These are phyloP conservation scores for Gynostemma pentaphyllum DNA, from an alignment of 306 rosid genomes.

Conservation along the genomic window DNA sequence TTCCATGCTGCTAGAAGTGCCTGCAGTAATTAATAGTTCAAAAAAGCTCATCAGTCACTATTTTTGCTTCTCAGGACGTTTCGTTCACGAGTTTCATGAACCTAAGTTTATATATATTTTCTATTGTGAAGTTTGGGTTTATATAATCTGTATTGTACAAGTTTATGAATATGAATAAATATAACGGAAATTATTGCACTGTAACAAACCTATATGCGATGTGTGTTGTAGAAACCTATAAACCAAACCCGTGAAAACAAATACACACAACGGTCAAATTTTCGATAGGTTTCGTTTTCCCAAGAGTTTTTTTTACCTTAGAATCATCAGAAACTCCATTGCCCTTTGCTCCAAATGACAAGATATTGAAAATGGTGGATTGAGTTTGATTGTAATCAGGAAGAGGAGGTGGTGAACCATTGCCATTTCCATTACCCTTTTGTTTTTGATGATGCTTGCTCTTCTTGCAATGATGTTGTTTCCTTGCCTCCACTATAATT, in stretches of 20 bases:
- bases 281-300: no score
- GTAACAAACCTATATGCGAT: no score
- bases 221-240: no score
- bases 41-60: background rate
- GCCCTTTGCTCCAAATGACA: slow-evolving; percentile 77
- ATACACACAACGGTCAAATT: no score
- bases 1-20: slow-evolving; percentile 74
- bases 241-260: no score
- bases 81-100: no score
- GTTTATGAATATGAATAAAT: no score
- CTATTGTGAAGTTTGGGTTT: no score
- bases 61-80: background rate
- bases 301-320: slow-evolving; percentile 48
- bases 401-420: slow-evolving; percentile 28
- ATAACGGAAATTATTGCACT: no score
- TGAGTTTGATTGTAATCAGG: slow-evolving; percentile 23
- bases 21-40: slow-evolving; percentile 22
- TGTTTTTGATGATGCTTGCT: slow-evolving; percentile 35
- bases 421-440: slow-evolving; percentile 16
- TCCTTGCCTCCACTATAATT: slow-evolving; percentile 57
- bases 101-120: no score
- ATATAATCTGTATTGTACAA: no score
- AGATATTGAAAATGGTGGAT: slow-evolving; percentile 29
- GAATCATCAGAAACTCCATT: slow-evolving; percentile 77
- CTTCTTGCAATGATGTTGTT: slow-evolving; percentile 27